A percentile compares a stretch with the other conserved stretches of the same genome.
Evolutionary conservation across 768 basidiomycete genomes (phyloP).

Genomic region (Zangia roseola): DNA sequence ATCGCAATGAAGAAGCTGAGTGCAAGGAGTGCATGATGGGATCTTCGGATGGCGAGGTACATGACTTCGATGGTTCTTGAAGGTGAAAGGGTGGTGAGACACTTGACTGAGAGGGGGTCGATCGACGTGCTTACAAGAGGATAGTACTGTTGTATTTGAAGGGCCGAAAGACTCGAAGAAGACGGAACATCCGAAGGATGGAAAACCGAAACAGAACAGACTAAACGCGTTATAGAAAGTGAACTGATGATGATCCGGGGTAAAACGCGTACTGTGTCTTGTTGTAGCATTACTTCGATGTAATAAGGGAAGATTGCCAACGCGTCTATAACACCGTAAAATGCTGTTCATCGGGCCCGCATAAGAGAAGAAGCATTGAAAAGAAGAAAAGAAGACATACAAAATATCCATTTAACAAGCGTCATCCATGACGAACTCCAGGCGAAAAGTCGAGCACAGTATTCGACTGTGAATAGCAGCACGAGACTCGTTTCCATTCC

Average conservation of each 20-base stretch:
- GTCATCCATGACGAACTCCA: slow-evolving; percentile 68
- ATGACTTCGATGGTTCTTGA: slow-evolving; percentile 85
- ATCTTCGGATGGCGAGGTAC: slow-evolving; percentile 84
- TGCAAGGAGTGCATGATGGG: slow-evolving; percentile 83
- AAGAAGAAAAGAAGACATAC: slow-evolving; percentile 38
- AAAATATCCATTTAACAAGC: slow-evolving; percentile 64
- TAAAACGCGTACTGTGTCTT: slow-evolving; percentile 71
- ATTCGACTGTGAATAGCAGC: slow-evolving; percentile 85
- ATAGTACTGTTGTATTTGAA: slow-evolving; percentile 84
- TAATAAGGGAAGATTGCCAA: slow-evolving; percentile 88
- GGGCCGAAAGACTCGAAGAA: slow-evolving; percentile 85
- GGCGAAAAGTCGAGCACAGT: slow-evolving; percentile 67
- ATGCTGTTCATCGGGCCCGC: slow-evolving; percentile 42
- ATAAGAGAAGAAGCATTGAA: background rate
- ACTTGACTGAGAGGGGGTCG: background rate
- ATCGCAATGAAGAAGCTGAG: slow-evolving; percentile 88
- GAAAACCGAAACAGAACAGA: slow-evolving; percentile 88
- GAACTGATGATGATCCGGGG: background rate
- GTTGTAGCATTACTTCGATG: slow-evolving; percentile 76
- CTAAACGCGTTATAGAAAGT: slow-evolving; percentile 34
- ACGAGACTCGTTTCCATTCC: slow-evolving; percentile 85
- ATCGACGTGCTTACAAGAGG: slow-evolving; percentile 57
- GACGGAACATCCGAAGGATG: slow-evolving; percentile 85
- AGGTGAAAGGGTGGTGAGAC: background rate
- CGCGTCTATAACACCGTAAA: slow-evolving; percentile 84